Evolutionary conservation across 1,284 basidiomycete species (phyloP).

Genomic region (Ustilago lituana): DNA sequence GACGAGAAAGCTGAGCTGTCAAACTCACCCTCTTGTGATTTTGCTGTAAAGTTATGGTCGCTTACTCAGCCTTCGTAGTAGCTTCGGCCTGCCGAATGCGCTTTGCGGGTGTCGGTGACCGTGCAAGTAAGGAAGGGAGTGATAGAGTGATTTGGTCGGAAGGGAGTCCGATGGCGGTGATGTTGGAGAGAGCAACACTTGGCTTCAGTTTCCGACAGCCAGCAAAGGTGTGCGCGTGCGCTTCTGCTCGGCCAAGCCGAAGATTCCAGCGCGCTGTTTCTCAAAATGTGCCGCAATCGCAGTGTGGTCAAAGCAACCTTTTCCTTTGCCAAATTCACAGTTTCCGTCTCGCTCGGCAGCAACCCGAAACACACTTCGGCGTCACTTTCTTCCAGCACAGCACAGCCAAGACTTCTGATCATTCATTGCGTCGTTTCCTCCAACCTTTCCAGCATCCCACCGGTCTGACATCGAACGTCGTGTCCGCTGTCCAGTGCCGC

Average conservation of each 20-base stretch:
- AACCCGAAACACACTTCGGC: no score
- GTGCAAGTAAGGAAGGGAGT: no score
- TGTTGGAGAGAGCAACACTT: slow-evolving; percentile 11
- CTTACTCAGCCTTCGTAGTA: background rate
- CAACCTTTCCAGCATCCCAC: no score
- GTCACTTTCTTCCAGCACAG: background rate
- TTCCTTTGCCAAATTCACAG: background rate
- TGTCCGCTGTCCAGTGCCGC: no score
- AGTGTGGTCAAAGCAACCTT: slow-evolving; percentile 22
- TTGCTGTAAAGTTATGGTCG: no score
- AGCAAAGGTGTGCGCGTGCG: slow-evolving; percentile 1
- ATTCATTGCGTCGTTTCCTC: background rate
- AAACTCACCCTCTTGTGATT: slow-evolving; percentile 3
- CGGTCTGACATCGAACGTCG: no score
- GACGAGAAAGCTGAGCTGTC: background rate
- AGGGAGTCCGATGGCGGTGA: background rate
- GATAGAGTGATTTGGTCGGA: background rate
- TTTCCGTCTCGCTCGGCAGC: slow-evolving; percentile 1
- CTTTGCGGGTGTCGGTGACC: no score
- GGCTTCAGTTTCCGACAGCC: no score
- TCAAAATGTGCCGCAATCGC: no score
- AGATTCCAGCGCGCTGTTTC: slow-evolving; percentile 21
- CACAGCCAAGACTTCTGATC: background rate
- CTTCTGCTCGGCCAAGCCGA: slow-evolving; percentile 2
- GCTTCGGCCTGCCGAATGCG: background rate